Evolutionary conservation across 345 rosid species (phyloP), one percentile per base, ranked within the genome.

Genomic region (Citrus mangshanensis): DNA sequence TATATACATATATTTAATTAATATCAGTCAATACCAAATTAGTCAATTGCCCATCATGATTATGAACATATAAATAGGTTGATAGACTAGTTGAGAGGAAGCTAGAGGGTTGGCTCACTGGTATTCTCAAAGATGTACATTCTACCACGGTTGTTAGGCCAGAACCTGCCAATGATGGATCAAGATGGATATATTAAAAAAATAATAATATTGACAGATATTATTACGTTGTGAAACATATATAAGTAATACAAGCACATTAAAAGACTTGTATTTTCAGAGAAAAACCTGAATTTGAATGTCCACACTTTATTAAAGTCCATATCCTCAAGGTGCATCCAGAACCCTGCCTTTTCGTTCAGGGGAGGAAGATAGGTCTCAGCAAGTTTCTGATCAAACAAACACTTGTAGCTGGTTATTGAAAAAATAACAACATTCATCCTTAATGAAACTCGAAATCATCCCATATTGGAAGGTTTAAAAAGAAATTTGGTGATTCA

Each of bases 251-350:
- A 10, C 46, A 42, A 13, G 1, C 13, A 13, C 0, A 3, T 13
- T 46, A 46, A 46, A 46, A 13, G 4, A 46, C 14, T 46, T 3
- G 51, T 46, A 13, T 3, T 46, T 46, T 46, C 40, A 37, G 37
- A 14, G 3, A 12, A 32, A 51, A 51, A 77, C 74, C 74, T 77
- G 68, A 55, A 77, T 60, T 38, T 68, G 38, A 77, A 24, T 24
- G 74, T 37, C 74, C 79, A 77, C 6, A 77, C 59, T 35, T 19
- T 35, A 27, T 1, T 16, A 35, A 21, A n/a, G 28, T 59, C 67
- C 64, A 77, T 35, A 28, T 77, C 79, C 40, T 77, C 18, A 4
- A 77, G 18, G 24, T 68, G 54, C 56, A 77, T 68, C 73, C 73
- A 77, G 1, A 77, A 56, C 25, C 74, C 68, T 1, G 21, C 54